phyloP scores from a whole-genome alignment of 192 early-diverging fungal species.

The Pecoramyces ruminantium region DNA sequence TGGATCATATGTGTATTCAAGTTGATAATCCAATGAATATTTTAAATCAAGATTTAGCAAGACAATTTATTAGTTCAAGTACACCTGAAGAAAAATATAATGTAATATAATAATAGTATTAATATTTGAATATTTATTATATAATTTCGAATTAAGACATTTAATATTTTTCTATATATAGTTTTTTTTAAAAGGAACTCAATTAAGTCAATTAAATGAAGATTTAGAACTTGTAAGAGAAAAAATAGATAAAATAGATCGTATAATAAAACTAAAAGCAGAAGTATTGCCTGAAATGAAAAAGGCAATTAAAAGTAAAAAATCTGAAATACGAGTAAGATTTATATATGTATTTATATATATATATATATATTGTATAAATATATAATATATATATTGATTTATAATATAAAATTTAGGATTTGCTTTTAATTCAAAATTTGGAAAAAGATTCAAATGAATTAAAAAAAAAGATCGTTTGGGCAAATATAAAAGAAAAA shows the following conservation, averaged over 20 bases:
- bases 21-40: slow-evolving; percentile 89
- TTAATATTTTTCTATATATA: not conserved
- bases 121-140: too few relatives aligned
- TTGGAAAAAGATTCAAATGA: slow-evolving; percentile 47
- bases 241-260: slow-evolving; percentile 27
- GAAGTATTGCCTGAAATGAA: slow-evolving; percentile 53
- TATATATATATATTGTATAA: too few relatives aligned
- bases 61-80: slow-evolving; percentile 69
- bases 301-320: slow-evolving; percentile 24
- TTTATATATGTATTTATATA: too few relatives aligned
- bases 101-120: slow-evolving; percentile 8
- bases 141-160: too few relatives aligned
- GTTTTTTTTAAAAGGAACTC: slow-evolving; percentile 79
- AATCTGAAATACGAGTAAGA: not conserved
- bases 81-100: slow-evolving; percentile 77
- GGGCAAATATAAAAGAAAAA: slow-evolving; percentile 47
- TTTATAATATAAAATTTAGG: not conserved
- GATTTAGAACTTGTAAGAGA: slow-evolving; percentile 53
- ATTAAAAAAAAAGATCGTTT: slow-evolving; percentile 54
- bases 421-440: slow-evolving; percentile 5
- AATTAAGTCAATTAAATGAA: slow-evolving; percentile 52
- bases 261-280: slow-evolving; percentile 14
- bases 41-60: slow-evolving; percentile 82
- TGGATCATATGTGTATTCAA: slow-evolving; percentile 77
- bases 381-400: too few relatives aligned